Base-by-base conservation (phyloP, 805 yeast genomes). In the Scheffersomyces lignosus region DNA sequence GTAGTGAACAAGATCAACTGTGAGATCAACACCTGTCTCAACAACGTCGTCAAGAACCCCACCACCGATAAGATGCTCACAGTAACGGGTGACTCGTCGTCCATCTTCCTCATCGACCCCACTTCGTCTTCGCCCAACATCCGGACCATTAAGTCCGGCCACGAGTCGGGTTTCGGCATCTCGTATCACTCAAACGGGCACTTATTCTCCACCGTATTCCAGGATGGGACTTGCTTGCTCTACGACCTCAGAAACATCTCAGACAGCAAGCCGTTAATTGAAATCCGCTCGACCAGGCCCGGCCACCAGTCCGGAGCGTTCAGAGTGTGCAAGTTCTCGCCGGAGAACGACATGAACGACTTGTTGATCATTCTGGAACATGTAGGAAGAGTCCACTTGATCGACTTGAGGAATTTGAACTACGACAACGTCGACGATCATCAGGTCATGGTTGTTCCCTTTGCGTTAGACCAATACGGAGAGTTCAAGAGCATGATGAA, bases 81-180 rank as follows among this genome's bases (percentile, higher is more conserved):
- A 1, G 82, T 82, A 1, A 81, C 90, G 18, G 96, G 97, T 2
- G 98, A 90, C 57, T 73, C 83, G 4, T 71, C 83, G 9, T 72
- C 78, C 24, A 74, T 90, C 23, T 81, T 77, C 30, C 47, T 90
- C 25, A 49, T 75, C 16, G 80, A 77, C 43, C 72, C 79, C 0
- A 61, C 62, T 14, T 52, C 60, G 28, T 34, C 43, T 4, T 42
- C 44, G 15, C 47, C 57, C n/a, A 56, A 56, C 15, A 48, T 61
- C 9, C 56, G 60, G 31, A 63, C 77, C 2, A 68, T 79, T 35
- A 70, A 66, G 38, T 81, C 91, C 0, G 58, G 66, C 2, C 80
- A 83, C 39, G 96, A 86, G 48, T 77, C 83, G 31, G 96, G 96
- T 2, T 87, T 89, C 54, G 89, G 95, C 4, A 80, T 87, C 0